Base-by-base conservation (phyloP, 495 filamentous ascomycete genomes). In the Penicillium odoratum region DNA sequence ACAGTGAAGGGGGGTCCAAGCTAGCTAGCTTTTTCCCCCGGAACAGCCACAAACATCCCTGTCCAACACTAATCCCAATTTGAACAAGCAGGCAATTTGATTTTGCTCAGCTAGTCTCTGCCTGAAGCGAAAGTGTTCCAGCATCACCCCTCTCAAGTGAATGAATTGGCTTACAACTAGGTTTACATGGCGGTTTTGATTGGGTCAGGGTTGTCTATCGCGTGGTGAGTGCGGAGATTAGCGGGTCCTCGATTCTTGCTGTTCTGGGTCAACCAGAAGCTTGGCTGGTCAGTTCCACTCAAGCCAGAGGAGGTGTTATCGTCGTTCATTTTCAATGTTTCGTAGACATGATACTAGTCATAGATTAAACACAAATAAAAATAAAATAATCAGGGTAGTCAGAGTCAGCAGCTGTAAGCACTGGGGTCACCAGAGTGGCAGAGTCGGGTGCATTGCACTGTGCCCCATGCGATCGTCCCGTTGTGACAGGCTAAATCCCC, bases 181-280 rank as follows among this genome's bases (percentile, higher is more conserved):
- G 42, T 38, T 18, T 30, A 42, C 16, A n/a, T 21, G 25, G 16
- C 6, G 30, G 30, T 26, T 53, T 26, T 55, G 45, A 65, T 67
- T 65, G 59, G 65, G 46, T 13, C 45, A 58, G 4, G 52, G 51
- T 53, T 52, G 47, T 29, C 56, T 62, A 65, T 67, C 65, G 43
- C 42, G 42, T 56, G 48, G 56, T 47, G 48, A 65, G 59, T 68
- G 62, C 65, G 65, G 65, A 68, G 64, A 62, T 55, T 33, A 63
- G 57, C 52, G 53, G 53, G 29, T 48, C 48, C 55, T 44, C 26
- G 49, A 53, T 49, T 26, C 49, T 29, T 55, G 56, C 44, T 43
- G 26, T 52, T 28, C 55, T 51, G 44, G 53, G 18, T 30, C 33
- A 53, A 42, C 49, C 49, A 38, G 38, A 53, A 53, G 51, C 51